Conservation (phyloP, 1,284 basidiomycete species). For the Lignosus rhinocerotis region DNA sequence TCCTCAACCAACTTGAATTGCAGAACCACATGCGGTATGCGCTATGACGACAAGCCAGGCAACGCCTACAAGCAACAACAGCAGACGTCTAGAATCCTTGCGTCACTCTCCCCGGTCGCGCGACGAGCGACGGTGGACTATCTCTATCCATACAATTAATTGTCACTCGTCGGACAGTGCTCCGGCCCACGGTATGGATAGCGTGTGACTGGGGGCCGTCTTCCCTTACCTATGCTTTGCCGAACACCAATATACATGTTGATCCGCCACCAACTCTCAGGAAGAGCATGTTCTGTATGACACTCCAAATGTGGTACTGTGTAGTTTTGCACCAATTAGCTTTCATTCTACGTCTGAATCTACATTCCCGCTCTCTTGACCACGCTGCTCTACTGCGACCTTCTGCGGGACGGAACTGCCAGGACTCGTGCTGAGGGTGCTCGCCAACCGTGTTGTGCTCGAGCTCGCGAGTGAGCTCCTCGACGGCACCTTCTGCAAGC, state of each 20-base stretch:
- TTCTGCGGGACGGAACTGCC: not conserved
- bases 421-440: slow-evolving; percentile 1
- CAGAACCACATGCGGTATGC: slow-evolving; percentile 9
- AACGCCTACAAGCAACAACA: not conserved
- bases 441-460: slow-evolving; percentile 9
- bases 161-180: not conserved
- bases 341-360: slow-evolving; percentile 32
- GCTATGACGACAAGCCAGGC: not conserved
- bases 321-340: not conserved
- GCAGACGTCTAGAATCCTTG: not conserved
- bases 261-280: no score
- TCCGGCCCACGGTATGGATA: not conserved
- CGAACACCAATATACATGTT: no score
- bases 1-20: slow-evolving; percentile 26
- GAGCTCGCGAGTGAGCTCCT: slow-evolving; percentile 9
- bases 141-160: not conserved
- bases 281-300: no score
- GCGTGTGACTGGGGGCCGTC: no score
- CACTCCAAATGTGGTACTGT: not conserved
- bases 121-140: no score
- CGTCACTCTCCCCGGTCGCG: not conserved
- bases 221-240: no score
- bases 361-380: slow-evolving; percentile 7
- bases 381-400: not conserved
- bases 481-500: slow-evolving; percentile 13